phyloP scores from a whole-genome alignment of 2,329 filamentous ascomycete genomes.

The Aphanoascus verrucosus region DNA sequence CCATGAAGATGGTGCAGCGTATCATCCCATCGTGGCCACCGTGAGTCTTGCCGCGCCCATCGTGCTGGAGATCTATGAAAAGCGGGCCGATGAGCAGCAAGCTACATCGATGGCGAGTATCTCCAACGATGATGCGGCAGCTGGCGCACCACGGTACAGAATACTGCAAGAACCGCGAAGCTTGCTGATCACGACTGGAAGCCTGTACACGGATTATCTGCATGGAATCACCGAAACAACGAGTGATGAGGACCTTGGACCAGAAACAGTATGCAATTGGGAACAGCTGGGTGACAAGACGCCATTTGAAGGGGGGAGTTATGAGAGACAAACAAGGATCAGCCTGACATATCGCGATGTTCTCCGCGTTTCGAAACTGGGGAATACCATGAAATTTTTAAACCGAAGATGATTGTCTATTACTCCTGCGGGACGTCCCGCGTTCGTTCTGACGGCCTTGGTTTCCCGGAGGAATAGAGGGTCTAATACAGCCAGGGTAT shows the following conservation, averaged over 20 bases:
- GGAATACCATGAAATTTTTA: slow-evolving; percentile 52
- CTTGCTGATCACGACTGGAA: slow-evolving; percentile 45
- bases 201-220: slow-evolving; percentile 46
- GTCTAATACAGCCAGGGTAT: slow-evolving; percentile 46
- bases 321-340: slow-evolving; percentile 42
- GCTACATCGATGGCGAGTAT: slow-evolving; percentile 31
- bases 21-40: slow-evolving; percentile 79
- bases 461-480: slow-evolving; percentile 19
- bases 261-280: slow-evolving; percentile 48
- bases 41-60: slow-evolving; percentile 71
- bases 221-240: slow-evolving; percentile 48
- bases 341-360: slow-evolving; percentile 72
- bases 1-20: slow-evolving; percentile 85
- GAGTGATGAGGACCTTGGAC: slow-evolving; percentile 54
- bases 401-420: slow-evolving; percentile 3
- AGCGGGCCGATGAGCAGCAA: slow-evolving; percentile 42
- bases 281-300: slow-evolving; percentile 38
- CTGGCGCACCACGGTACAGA: slow-evolving; percentile 33
- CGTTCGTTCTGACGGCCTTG: not conserved
- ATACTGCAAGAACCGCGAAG: slow-evolving; percentile 80
- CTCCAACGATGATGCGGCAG: slow-evolving; percentile 20
- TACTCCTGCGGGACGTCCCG: not conserved
- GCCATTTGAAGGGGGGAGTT: slow-evolving; percentile 32
- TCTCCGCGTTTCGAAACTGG: slow-evolving; percentile 63
- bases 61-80: slow-evolving; percentile 65